Conservation (phyloP, 441 rosid species). For the Jatropha multifida region DNA sequence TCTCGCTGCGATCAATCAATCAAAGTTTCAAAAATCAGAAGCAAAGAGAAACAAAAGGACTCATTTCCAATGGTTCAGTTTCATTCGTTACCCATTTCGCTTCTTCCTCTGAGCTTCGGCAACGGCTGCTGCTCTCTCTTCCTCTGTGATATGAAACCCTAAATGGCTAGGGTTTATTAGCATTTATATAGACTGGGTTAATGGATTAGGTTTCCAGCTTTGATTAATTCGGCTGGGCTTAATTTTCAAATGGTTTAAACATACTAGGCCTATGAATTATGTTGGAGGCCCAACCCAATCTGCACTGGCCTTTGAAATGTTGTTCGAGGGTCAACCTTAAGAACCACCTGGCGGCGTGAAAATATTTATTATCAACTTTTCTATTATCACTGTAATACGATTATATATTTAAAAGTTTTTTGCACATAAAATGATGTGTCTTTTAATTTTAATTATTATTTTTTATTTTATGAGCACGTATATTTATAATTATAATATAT, state of each 20-base stretch:
- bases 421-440: too few species aligned
- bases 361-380: too few species aligned
- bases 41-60: background rate
- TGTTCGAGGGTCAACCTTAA: too few species aligned
- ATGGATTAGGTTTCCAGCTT: background rate
- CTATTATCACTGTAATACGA: too few species aligned
- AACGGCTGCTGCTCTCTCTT: background rate
- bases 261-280: background rate
- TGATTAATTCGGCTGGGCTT: background rate
- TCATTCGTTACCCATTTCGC: constrained; percentile 16
- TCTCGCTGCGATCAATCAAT: constrained; percentile 51
- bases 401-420: too few species aligned
- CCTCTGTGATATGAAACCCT: constrained; percentile 21
- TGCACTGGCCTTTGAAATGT: too few species aligned
- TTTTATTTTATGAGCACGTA: too few species aligned
- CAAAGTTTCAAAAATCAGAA: background rate
- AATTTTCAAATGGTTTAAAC: background rate
- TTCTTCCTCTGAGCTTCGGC: background rate
- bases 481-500: too few species aligned
- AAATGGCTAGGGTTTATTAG: background rate
- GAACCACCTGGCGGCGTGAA: too few species aligned
- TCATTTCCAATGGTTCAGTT: too few species aligned
- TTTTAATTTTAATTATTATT: too few species aligned
- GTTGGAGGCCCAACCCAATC: background rate
- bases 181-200: background rate